Evolutionary conservation across 75 land plant species (phyloP), one percentile per base, ranked within the genome.

Genomic region (Azolla pinnata): DNA sequence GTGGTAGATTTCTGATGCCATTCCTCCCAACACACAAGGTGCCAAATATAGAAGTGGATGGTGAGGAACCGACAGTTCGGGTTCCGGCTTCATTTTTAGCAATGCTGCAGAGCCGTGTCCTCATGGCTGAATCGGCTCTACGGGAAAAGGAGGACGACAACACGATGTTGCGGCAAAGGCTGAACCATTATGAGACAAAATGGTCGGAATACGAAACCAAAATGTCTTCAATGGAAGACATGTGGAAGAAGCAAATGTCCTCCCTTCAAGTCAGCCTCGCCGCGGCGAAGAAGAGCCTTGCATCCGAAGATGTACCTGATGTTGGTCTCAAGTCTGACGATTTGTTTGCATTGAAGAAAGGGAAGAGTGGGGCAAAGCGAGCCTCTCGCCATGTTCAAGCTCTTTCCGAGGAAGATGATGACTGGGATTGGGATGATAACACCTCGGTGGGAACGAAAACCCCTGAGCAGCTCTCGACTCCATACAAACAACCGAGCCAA

Each of bases 161-260:
- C 56, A 77, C 76, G 45, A 72, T 84, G 32, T 76, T 88, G 48
- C 73, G 74, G 58, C 96, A 82, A 61, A 71, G 77, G 23, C 73
- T 79, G 31, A 79, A 79, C 26, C 88, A 84, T 35, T 85, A 77
- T 54, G 93, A 87, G 66, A 65, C 31, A 29, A 78, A 81, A 19
- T 81, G 96, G 88, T 66, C 78, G 1, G 89, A 79, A 31, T 82
- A 82, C 59, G 89, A 82, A 58, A 44, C 67, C 49, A 84, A 81
- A 65, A 82, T 84, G 88, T 75, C 61, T 40, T 81, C 95, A 40
- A 88, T 88, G 88, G 92, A 90, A 71, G 92, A 87, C 58, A 74
- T 79, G 19, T 81, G 91, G 96, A 93, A 86, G 53, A 86, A 77
- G 59, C 96, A 86, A 62, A 89, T 83, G 83, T 66, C 77, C 25